Base-by-base conservation (phyloP, 1,139 yeast species). In the Hemisphaericaspora xylofermentans region DNA sequence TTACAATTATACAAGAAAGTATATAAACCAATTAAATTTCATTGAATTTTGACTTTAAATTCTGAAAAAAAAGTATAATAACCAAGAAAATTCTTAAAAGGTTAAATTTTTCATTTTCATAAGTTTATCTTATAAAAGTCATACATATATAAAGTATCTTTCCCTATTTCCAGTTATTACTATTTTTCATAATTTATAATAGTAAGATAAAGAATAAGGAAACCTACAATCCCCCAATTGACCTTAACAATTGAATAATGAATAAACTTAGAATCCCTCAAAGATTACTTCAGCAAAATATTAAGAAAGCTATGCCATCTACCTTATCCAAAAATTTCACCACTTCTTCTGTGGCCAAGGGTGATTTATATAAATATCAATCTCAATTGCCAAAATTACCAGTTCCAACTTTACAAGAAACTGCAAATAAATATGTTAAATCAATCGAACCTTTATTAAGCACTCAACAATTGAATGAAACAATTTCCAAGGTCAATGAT, bases 301-400 rank as follows among this genome's bases (percentile, higher is more conserved):
- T 26, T 18, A 33, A 18, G 17, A 25, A 24, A 31, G 25, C 41
- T 28, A 50, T 50, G 52, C 52, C 54, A 29, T 41, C 43, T n/a
- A 19, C 22, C 33, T 47, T 49, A 40, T 39, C 42, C 18, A 44
- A 44, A 56, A 61, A 49, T 60, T 72, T 47, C 47, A 54, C 68
- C 37, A 57, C 70, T 21, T 52, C 66, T n/a, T 54, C 63, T 47
- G 22, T 30, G 16, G 50, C 61, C 35, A 80, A 80, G 56, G 95
- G 95, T 36, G 80, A 78, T 47, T 80, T 91, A 52, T 87, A 70
- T 66, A 78, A 83, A 51, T 80, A 71, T 67, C 97, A 91, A 63
- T 74, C 76, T 35, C 72, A 82, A 34, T 76, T 93, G 44, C 97
- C 98, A 10, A 74, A 80, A 43, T 76, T 93, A 50, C 98, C 98